These are phyloP conservation scores for Colletotrichum shisoi DNA, from an alignment of 2,329 filamentous ascomycete genomes.

Conservation along the genomic window DNA sequence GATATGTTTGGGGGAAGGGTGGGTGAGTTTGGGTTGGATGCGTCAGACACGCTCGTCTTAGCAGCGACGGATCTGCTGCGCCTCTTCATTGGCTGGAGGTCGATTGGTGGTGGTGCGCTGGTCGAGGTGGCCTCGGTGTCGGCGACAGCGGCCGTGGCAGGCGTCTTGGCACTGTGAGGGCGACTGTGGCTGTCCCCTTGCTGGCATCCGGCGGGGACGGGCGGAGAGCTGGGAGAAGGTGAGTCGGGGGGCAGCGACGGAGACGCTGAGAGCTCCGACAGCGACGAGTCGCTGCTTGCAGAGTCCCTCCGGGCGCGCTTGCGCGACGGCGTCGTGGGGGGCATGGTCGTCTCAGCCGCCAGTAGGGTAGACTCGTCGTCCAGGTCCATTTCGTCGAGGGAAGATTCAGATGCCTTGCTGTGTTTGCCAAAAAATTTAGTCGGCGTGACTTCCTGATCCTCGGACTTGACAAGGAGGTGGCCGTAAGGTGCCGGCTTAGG, in stretches of 20 bases:
- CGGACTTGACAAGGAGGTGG: conserved; percentile 50
- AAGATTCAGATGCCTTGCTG: conserved; percentile 31
- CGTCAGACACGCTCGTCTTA: conserved; percentile 51
- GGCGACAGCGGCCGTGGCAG: conserved; percentile 39
- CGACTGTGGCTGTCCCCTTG: conserved; percentile 39
- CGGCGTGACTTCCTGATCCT: conserved; percentile 29
- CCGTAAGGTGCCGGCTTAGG: conserved; percentile 60
- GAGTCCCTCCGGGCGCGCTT: conserved; percentile 50
- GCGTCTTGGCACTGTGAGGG: conserved; percentile 39
- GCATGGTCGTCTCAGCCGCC: conserved; percentile 14
- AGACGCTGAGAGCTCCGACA: conserved; percentile 49
- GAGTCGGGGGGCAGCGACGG: conserved; percentile 47
- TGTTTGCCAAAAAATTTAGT: conserved; percentile 28
- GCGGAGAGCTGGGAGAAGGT: conserved; percentile 47
- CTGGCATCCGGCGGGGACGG: conserved; percentile 36
- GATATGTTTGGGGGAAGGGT: conserved; percentile 42
- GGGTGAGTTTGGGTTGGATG: conserved; percentile 50
- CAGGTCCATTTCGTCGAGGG: conserved; percentile 14
- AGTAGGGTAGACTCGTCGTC: conserved; percentile 27
- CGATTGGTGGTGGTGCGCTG: conserved; percentile 37
- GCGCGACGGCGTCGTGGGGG: conserved; percentile 47
- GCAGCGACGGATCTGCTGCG: conserved; percentile 52
- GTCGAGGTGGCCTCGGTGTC: conserved; percentile 36
- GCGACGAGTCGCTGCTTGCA: conserved; percentile 54
- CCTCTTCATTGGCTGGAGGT: conserved; percentile 52